Base-by-base conservation (phyloP, 1,284 basidiomycete species). In the Earliella scabrosa region DNA sequence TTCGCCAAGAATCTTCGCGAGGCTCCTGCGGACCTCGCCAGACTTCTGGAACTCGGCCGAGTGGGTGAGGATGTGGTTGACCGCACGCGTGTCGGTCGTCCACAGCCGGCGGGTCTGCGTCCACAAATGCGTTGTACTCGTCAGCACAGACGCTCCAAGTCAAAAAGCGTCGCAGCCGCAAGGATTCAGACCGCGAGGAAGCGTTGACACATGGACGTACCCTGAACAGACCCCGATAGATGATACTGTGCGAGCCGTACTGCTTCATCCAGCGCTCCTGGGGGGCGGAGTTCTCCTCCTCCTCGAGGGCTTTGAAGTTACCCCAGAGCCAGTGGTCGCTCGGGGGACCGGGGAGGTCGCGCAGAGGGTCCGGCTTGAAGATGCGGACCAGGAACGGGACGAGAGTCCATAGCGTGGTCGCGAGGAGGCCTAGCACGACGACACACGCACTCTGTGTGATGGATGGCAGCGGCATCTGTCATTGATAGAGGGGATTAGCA, bases 261-360 rank as follows among this genome's bases (percentile, higher is more conserved):
- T 82, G 60, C 38, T 73, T 63, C 0, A 77, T 67, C 87, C 88
- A 90, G 64, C 77, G 64, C 50, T 85, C 80, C 26, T 81, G 76
- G 21, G 79, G 60, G 0, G 72, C 71, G 2, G 76, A 52, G 56
- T 82, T 77, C 9, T 66, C 69, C 14, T 70, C 71, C 2, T 74
- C 66, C 46, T 67, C 68, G 3, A 86, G 75, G 5, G 82, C 75
- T 46, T 66, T 71, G 50, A 83, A 38, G 63, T 84, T 82, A 0
- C 87, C 87, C 59, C 72, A 85, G 20, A 89, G 59, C 57, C 75
- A 76, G 63, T 79, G 82, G 1, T 72, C 60, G 55, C 65, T 79
- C 38, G 76, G 73, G 0, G 84, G 86, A 0, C 85, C 83, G 8
- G 76, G 82, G 23, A 87, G 65, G 43, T 58, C 23, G 75, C 74